Conservation (phyloP, 2,329 filamentous ascomycete genomes). For the Cordyceps fumosorosea region DNA sequence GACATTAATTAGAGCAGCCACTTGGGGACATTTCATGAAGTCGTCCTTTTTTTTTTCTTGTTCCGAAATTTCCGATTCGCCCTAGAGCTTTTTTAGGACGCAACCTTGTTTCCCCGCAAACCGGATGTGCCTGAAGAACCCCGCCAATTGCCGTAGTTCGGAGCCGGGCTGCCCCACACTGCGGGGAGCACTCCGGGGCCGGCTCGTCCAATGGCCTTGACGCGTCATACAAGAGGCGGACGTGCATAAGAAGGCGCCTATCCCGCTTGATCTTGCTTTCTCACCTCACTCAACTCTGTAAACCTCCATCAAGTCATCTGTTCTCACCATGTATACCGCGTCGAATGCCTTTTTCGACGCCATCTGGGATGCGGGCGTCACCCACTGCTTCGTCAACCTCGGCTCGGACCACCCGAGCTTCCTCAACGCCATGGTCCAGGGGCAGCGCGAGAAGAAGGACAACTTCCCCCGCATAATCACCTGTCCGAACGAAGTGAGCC, state of each 20-base stretch:
- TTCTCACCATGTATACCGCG: constrained; percentile 55
- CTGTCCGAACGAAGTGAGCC: constrained; percentile 65
- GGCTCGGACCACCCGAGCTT: constrained; percentile 71
- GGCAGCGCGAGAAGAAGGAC: constrained; percentile 57
- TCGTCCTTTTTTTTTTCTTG: not conserved
- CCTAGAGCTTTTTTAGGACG: not conserved
- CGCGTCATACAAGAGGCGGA: not conserved
- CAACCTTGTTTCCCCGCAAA: not conserved
- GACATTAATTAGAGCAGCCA: too few relatives aligned
- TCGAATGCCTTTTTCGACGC: constrained; percentile 80
- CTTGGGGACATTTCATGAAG: not conserved
- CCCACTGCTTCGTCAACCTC: constrained; percentile 57
- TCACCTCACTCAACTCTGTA: not conserved
- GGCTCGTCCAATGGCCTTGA: not conserved
- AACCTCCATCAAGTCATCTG: not conserved
- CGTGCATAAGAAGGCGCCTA: not conserved
- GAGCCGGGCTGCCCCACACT: not conserved
- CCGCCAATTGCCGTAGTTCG: constrained; percentile 1
- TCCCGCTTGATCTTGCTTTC: too few relatives aligned
- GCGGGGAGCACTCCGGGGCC: not conserved
- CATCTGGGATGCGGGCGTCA: constrained; percentile 62
- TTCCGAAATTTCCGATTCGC: not conserved
- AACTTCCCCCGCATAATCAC: constrained; percentile 69
- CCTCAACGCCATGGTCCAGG: constrained; percentile 74
- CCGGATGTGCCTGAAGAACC: not conserved